Evolutionary conservation across 2,329 filamentous ascomycete species (phyloP).

Genomic region (Dactylellina sp.): DNA sequence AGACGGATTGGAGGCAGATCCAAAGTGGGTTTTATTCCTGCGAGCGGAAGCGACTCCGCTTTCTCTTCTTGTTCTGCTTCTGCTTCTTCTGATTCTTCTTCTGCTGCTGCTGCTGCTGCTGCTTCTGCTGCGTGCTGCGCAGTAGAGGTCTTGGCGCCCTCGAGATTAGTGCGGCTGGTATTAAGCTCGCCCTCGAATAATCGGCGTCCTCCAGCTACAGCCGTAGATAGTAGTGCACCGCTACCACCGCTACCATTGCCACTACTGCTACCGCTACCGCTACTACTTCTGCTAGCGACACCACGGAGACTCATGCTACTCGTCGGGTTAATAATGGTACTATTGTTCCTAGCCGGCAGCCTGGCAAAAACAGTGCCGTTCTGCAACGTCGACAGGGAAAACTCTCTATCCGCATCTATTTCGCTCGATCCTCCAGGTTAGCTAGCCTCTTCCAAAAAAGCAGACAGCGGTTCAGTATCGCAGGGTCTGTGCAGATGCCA

Average conservation of each 20-base stretch:
- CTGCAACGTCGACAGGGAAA: conserved; percentile 51
- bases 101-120: neutral
- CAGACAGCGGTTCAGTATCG: neutral
- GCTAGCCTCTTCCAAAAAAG: neutral
- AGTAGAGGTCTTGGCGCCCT: neutral
- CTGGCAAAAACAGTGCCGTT: conserved; percentile 47
- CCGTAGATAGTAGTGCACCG: too few species aligned
- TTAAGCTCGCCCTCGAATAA: conserved; percentile 5
- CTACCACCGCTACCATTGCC: too few species aligned
- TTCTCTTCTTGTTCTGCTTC: neutral
- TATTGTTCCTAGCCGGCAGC: conserved; percentile 36
- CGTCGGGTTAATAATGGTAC: too few species aligned
- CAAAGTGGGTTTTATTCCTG: conserved; percentile 37
- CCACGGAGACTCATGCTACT: conserved; percentile 15
- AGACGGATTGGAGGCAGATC: conserved; percentile 55
- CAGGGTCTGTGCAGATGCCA: conserved; percentile 5
- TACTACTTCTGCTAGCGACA: conserved; percentile 14
- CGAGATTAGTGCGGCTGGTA: conserved; percentile 10
- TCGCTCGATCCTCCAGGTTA: too few species aligned
- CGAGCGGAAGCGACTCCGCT: conserved; percentile 4
- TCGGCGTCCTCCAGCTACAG: too few species aligned
- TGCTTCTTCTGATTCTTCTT: too few species aligned
- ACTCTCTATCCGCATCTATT: conserved; percentile 44
- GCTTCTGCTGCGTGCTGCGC: neutral
- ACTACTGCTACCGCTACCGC: conserved; percentile 15